phyloP scores from a whole-genome alignment of 2,329 filamentous ascomycete genomes.

The Aureobasidium sp. region DNA sequence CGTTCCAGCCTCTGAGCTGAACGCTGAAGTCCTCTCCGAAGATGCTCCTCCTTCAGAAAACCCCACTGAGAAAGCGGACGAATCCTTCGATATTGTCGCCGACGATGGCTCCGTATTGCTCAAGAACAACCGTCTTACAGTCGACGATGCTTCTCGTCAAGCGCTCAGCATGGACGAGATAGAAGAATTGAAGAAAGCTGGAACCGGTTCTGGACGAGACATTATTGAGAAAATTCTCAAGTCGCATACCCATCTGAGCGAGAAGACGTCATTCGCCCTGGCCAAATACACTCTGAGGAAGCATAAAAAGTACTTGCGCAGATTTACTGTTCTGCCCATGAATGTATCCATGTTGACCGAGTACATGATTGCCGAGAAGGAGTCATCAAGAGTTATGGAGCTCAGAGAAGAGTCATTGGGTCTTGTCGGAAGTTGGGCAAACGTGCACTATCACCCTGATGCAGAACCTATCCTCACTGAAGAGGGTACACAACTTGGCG shows the following conservation, averaged over 20 bases:
- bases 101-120: conserved; percentile 45
- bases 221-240: conserved; percentile 88
- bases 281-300: conserved; percentile 96
- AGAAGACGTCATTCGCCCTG: conserved; percentile 89
- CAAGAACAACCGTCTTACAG: conserved; percentile 57
- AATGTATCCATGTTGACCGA: conserved; percentile 70
- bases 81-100: conserved; percentile 40
- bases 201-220: conserved; percentile 73
- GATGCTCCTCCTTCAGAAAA: conserved; percentile 36
- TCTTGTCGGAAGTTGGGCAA: conserved; percentile 79
- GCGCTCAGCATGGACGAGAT: conserved; percentile 67
- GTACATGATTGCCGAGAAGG: conserved; percentile 73
- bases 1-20: conserved; percentile 72
- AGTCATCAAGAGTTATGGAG: conserved; percentile 75
- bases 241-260: conserved; percentile 80
- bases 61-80: conserved; percentile 17
- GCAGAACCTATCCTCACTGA: conserved; percentile 17
- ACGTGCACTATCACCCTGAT: conserved; percentile 68
- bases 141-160: conserved; percentile 63
- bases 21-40: conserved; percentile 65
- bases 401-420: conserved; percentile 77
- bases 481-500: conserved; percentile 32
- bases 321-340: conserved; percentile 78
- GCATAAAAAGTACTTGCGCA: conserved; percentile 83
- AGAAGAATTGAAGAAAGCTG: conserved; percentile 63